Percentiles rank a stretch among this genome's conserved stretches.
These are phyloP conservation scores for Penicillium angulare DNA, from an alignment of 495 filamentous ascomycete genomes.

Conservation along the genomic window DNA sequence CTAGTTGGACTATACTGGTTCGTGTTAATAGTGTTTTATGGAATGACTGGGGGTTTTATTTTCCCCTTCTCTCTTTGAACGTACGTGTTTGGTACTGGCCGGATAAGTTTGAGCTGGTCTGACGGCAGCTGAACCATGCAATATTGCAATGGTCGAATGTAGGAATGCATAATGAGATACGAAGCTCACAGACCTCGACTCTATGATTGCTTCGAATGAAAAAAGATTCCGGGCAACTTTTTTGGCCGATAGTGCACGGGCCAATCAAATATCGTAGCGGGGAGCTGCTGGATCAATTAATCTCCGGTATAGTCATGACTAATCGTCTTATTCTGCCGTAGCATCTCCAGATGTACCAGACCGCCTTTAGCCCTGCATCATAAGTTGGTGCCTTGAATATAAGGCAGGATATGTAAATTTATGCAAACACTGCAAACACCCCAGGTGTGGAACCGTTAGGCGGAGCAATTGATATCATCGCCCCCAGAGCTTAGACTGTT, in stretches of 20 bases:
- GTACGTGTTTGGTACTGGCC: conserved; percentile 76
- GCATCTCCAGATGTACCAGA: too few species aligned
- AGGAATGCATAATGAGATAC: conserved; percentile 37
- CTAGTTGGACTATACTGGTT: conserved; percentile 72
- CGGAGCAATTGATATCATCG: conserved; percentile 4
- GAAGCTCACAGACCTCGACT: background rate
- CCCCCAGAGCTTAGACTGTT: background rate
- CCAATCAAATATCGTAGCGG: conserved; percentile 15
- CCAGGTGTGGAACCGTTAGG: too few species aligned
- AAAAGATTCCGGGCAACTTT: conserved; percentile 18
- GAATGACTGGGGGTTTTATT: background rate
- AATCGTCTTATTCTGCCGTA: too few species aligned
- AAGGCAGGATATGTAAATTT: too few species aligned
- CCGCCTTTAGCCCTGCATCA: too few species aligned
- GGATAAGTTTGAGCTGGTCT: conserved; percentile 58
- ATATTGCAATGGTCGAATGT: conserved; percentile 61
- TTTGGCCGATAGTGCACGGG: background rate
- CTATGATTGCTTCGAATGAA: background rate
- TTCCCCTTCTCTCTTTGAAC: conserved; percentile 31
- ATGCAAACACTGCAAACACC: too few species aligned
- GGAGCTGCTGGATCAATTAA: conserved; percentile 2
- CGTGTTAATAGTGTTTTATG: conserved; percentile 16
- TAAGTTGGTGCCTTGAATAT: too few species aligned
- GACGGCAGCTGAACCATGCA: conserved; percentile 68
- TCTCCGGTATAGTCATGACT: background rate